phyloP scores from a whole-genome alignment of 1,139 yeast species.

The Candida sanyaensis region DNA sequence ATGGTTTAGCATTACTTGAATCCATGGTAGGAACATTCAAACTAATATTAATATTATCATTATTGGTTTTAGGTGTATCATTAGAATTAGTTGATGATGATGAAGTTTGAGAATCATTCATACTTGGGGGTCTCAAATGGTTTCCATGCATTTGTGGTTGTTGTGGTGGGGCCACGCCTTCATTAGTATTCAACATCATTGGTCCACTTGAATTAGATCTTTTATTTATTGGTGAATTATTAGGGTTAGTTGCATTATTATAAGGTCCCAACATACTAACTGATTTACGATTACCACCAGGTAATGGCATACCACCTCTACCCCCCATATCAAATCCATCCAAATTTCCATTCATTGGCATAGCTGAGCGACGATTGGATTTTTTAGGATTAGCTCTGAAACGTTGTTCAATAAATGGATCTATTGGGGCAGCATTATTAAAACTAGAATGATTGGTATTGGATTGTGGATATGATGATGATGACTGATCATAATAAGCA shows the following conservation, averaged over 20 bases:
- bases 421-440: slow-evolving; percentile 24
- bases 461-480: slow-evolving; percentile 9
- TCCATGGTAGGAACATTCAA: slow-evolving; percentile 15
- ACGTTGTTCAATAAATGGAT: slow-evolving; percentile 28
- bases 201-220: slow-evolving; percentile 3
- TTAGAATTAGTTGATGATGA: slow-evolving; percentile 28
- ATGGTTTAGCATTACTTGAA: slow-evolving; percentile 31
- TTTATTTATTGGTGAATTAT: slow-evolving; percentile 7
- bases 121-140: slow-evolving; percentile 26
- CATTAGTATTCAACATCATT: slow-evolving; percentile 2
- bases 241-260: background rate
- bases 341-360: slow-evolving; percentile 35
- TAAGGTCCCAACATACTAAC: slow-evolving; percentile 11
- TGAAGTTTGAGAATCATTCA: slow-evolving; percentile 30
- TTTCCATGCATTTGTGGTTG: slow-evolving; percentile 13
- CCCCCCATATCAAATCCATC: slow-evolving; percentile 50
- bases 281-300: slow-evolving; percentile 23
- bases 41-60: slow-evolving; percentile 15
- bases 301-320: slow-evolving; percentile 53
- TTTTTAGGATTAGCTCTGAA: slow-evolving; percentile 31
- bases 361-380: slow-evolving; percentile 37
- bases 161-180: slow-evolving; percentile 12
- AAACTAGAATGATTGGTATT: slow-evolving; percentile 11
- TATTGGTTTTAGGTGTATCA: slow-evolving; percentile 32
- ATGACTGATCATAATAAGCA: slow-evolving; percentile 3